Evolutionary conservation across 2,329 filamentous ascomycete genomes (phyloP).

Genomic region (Alternaria arborescens): DNA sequence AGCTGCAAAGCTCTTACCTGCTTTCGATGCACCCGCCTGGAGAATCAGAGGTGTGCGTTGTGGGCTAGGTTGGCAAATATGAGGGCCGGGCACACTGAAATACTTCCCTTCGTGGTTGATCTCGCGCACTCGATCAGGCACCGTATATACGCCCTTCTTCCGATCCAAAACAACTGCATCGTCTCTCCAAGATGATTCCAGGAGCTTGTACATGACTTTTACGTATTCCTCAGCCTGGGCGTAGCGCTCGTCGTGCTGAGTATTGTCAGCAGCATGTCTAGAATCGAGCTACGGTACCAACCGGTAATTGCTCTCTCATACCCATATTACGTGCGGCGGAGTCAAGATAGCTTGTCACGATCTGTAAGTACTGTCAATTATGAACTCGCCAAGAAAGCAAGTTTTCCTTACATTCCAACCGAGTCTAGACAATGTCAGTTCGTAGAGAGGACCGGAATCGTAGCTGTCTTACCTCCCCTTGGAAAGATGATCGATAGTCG

Average conservation of each 20-base stretch:
- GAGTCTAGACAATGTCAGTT: conserved; percentile 22
- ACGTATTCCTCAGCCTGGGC: conserved; percentile 75
- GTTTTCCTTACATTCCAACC: conserved; percentile 36
- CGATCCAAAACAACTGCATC: conserved; percentile 71
- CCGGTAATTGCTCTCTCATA: conserved; percentile 63
- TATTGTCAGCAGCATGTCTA: conserved; percentile 56
- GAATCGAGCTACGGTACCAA: conserved; percentile 65
- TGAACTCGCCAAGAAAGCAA: not conserved
- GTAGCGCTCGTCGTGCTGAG: conserved; percentile 72
- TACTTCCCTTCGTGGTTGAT: conserved; percentile 76
- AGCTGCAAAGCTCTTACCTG: conserved; percentile 72
- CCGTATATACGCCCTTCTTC: conserved; percentile 67
- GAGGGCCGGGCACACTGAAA: conserved; percentile 69
- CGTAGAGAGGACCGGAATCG: not conserved
- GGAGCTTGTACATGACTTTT: conserved; percentile 73
- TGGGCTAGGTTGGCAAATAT: conserved; percentile 70
- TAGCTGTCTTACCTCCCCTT: conserved; percentile 61
- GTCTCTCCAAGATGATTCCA: conserved; percentile 72
- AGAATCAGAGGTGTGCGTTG: conserved; percentile 74
- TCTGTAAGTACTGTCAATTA: conserved; percentile 47
- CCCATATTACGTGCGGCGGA: conserved; percentile 72
- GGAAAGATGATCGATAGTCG: conserved; percentile 72
- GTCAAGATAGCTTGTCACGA: conserved; percentile 74
- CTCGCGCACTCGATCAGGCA: conserved; percentile 65
- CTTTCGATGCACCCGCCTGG: conserved; percentile 73